Conservation (phyloP, 371 early-diverging fungal species). For the Actinomortierella wolfii region DNA sequence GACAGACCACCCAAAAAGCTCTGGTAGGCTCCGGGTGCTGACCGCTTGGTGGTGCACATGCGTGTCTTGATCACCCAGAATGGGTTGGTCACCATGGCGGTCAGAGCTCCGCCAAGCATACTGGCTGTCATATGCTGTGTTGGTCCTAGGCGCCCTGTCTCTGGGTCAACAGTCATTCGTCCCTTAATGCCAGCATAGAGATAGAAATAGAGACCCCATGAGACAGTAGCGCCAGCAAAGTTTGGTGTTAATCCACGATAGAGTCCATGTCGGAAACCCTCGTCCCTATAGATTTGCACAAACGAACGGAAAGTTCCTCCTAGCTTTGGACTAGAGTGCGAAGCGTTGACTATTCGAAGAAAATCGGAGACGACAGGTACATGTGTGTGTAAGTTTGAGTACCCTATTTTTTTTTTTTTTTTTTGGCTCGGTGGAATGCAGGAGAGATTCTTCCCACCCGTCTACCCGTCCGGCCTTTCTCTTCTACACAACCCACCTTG, state of each 20-base stretch:
- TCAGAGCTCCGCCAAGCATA: constrained; percentile 68
- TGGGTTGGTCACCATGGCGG: constrained; percentile 87
- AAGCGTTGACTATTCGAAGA: constrained; percentile 53
- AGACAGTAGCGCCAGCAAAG: constrained; percentile 88
- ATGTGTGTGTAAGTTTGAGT: not conserved
- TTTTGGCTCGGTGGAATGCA: not conserved
- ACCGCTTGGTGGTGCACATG: constrained; percentile 78
- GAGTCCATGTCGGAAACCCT: constrained; percentile 71
- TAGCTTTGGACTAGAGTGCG: constrained; percentile 52
- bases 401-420: not conserved
- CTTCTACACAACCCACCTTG: constrained; percentile 67
- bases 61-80: constrained; percentile 96
- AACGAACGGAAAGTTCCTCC: constrained; percentile 77
- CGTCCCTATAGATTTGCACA: constrained; percentile 55
- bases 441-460: not conserved
- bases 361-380: constrained; percentile 2
- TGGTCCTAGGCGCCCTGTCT: constrained; percentile 61
- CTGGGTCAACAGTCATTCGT: constrained; percentile 66
- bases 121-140: constrained; percentile 79
- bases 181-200: constrained; percentile 65
- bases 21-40: constrained; percentile 74
- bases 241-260: constrained; percentile 92
- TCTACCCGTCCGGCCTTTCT: not conserved
- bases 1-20: constrained; percentile 57
- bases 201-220: constrained; percentile 96